Percentiles rank a stretch among this genome's conserved stretches.
phyloP scores from a whole-genome alignment of 2,329 filamentous ascomycete species.

The Orbilia javanica region DNA sequence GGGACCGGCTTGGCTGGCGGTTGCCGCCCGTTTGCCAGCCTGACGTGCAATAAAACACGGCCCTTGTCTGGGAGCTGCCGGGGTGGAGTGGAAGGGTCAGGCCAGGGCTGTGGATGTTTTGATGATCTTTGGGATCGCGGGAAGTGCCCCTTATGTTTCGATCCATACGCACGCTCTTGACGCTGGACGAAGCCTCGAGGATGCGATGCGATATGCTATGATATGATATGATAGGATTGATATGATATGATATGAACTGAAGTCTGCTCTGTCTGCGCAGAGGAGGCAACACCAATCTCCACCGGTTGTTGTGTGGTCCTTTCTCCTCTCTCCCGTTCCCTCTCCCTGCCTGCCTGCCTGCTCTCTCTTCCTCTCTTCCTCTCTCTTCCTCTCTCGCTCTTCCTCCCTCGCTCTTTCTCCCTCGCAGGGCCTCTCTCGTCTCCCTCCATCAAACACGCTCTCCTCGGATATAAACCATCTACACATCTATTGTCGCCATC shows the following conservation, averaged over 20 bases:
- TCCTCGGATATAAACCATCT: slow-evolving; percentile 13
- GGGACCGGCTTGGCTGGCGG: slow-evolving; percentile 17
- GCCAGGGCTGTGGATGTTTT: background rate
- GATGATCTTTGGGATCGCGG: background rate
- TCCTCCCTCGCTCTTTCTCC: background rate
- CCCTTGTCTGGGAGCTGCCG: slow-evolving; percentile 17
- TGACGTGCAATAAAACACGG: slow-evolving; percentile 6
- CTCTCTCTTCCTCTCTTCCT: no score
- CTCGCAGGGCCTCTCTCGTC: background rate
- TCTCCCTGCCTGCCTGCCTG: no score
- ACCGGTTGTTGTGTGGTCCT: background rate
- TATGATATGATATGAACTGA: background rate
- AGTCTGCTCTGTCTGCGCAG: no score
- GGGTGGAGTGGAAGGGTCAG: background rate
- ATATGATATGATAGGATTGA: background rate
- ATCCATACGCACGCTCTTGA: no score
- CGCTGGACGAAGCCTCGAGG: no score
- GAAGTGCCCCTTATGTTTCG: background rate
- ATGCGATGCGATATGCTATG: background rate
- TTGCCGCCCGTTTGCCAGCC: slow-evolving; percentile 14
- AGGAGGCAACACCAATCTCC: background rate
- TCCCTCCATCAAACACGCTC: slow-evolving; percentile 11
- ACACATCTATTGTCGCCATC: slow-evolving; percentile 22
- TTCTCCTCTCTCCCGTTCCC: no score
- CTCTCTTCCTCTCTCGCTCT: background rate